phyloP scores from a whole-genome alignment of 2,329 filamentous ascomycete genomes.

The Penicillium sp. region DNA sequence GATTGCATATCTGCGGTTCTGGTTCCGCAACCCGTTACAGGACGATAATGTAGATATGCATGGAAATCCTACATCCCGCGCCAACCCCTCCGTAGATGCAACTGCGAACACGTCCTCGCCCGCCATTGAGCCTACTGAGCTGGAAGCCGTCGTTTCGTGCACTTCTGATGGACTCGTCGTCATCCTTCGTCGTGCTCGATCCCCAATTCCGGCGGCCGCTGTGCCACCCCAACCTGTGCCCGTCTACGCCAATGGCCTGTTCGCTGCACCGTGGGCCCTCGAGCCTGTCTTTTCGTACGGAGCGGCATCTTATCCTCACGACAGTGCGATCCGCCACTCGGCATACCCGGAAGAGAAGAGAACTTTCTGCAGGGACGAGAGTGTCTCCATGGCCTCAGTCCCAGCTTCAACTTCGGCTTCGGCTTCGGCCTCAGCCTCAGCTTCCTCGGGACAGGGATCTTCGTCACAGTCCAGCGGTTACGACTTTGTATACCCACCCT shows the following conservation, averaged over 20 bases:
- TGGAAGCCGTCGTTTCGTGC: conserved; percentile 89
- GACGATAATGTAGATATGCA: conserved; percentile 37
- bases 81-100: neutral
- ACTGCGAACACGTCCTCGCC: neutral
- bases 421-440: neutral
- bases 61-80: neutral
- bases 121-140: conserved; percentile 52
- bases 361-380: conserved; percentile 31
- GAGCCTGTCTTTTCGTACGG: conserved; percentile 55
- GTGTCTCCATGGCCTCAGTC: conserved; percentile 28
- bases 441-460: neutral
- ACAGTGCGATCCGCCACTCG: conserved; percentile 3
- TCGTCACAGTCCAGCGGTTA: neutral
- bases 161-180: conserved; percentile 86
- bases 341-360: conserved; percentile 29
- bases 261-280: conserved; percentile 75
- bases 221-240: conserved; percentile 42
- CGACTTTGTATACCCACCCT: neutral
- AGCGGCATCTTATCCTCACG: conserved; percentile 3
- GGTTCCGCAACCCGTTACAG: conserved; percentile 70
- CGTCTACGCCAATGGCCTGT: conserved; percentile 62
- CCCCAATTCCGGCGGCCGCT: conserved; percentile 56
- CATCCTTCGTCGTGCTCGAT: conserved; percentile 70
- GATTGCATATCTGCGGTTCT: conserved; percentile 84
- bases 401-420: neutral